Percentiles rank a stretch among this genome's conserved stretches.
Conservation (phyloP, 2,329 filamentous ascomycete genomes). For the Penicillium sp. region DNA sequence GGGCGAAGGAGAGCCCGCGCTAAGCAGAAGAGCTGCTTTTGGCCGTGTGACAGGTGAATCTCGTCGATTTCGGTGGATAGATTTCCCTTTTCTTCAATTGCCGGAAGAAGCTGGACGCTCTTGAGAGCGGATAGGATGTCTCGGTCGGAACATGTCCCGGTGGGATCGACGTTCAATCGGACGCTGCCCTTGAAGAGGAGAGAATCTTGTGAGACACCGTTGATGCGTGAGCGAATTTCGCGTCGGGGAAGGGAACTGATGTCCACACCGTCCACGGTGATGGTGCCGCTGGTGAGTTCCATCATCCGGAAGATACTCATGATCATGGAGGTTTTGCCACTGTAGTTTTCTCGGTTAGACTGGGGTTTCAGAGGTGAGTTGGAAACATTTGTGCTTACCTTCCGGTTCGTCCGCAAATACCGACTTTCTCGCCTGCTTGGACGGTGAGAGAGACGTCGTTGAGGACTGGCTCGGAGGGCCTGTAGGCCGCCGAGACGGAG, state of each 20-base stretch:
- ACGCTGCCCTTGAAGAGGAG: conserved; percentile 43
- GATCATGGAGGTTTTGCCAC: conserved; percentile 45
- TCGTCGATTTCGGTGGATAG: conserved; percentile 46
- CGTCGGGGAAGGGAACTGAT: conserved; percentile 39
- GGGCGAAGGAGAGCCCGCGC: conserved; percentile 55
- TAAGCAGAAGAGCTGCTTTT: conserved; percentile 62
- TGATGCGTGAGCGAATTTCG: conserved; percentile 42
- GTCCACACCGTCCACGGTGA: conserved; percentile 45
- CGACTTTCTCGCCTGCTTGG: conserved; percentile 40
- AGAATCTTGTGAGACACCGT: conserved; percentile 45
- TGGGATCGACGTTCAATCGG: conserved; percentile 41
- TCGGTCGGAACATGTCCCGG: conserved; percentile 28
- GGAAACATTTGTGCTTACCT: conserved; percentile 24
- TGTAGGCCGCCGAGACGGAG: conserved; percentile 46
- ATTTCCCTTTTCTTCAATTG: conserved; percentile 39
- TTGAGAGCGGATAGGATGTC: conserved; percentile 38
- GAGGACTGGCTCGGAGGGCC: conserved; percentile 39
- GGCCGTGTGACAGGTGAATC: conserved; percentile 54
- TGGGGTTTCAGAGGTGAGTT: neutral
- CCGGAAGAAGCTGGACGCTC: conserved; percentile 37
- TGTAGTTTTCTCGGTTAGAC: conserved; percentile 18
- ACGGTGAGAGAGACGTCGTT: conserved; percentile 48
- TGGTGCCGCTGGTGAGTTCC: conserved; percentile 38
- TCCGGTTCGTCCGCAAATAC: conserved; percentile 42
- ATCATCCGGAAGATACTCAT: conserved; percentile 44